Evolutionary conservation across 2,329 filamentous ascomycete genomes (phyloP).

Genomic region (Rhynchosporium graminicola): DNA sequence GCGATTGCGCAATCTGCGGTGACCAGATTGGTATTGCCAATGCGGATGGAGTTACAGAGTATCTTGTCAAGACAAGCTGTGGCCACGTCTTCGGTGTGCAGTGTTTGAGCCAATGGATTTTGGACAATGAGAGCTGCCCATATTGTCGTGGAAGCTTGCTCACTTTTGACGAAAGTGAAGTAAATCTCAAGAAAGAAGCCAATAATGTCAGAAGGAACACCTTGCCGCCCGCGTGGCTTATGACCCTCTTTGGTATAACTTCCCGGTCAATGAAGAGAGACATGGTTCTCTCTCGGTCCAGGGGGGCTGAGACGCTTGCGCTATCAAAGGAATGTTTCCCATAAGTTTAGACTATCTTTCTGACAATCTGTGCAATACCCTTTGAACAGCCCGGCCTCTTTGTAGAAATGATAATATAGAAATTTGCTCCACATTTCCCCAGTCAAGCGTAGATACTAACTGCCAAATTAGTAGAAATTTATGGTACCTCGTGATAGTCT

Average conservation of each 20-base stretch:
- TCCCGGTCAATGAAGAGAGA: not conserved
- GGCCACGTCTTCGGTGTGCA: not conserved
- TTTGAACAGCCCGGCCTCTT: too few species aligned
- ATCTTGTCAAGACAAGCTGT: not conserved
- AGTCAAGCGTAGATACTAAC: too few species aligned
- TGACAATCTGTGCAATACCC: too few species aligned
- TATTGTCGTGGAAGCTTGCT: not conserved
- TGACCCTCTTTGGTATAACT: not conserved
- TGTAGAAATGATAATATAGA: too few species aligned
- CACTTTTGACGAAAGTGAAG: not conserved
- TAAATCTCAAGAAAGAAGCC: not conserved
- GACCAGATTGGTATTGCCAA: not conserved
- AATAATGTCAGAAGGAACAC: not conserved
- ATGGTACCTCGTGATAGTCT: too few species aligned
- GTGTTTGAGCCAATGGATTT: constrained; percentile 1
- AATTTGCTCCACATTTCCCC: too few species aligned
- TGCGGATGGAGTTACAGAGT: not conserved
- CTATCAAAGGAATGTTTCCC: too few species aligned
- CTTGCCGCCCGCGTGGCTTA: not conserved
- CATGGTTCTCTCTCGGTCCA: too few species aligned
- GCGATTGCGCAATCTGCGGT: not conserved
- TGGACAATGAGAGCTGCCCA: not conserved
- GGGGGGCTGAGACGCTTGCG: too few species aligned
- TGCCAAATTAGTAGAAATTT: too few species aligned
- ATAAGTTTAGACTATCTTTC: too few species aligned